These are phyloP conservation scores for Phascolomyces articulosus DNA, from an alignment of 371 early-diverging fungal species.

Conservation along the genomic window DNA sequence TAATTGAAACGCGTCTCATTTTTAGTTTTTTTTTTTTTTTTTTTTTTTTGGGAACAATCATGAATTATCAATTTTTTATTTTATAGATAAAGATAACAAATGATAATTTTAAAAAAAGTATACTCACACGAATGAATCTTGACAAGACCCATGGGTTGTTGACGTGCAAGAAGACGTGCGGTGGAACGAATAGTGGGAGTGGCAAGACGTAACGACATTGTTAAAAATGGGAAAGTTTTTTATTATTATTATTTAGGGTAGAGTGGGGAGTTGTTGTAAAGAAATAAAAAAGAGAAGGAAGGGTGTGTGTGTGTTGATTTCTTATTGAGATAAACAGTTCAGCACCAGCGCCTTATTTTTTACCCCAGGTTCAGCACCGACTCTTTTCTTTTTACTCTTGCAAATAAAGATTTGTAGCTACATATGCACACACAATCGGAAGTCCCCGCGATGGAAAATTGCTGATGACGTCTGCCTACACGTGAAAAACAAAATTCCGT, in stretches of 20 bases:
- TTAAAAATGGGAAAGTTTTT: neutral
- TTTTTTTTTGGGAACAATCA: neutral
- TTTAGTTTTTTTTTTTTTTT: no score
- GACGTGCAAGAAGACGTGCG: slow-evolving; percentile 37
- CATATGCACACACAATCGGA: neutral
- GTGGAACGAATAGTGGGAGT: slow-evolving; percentile 45
- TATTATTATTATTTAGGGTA: no score
- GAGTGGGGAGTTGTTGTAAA: slow-evolving; percentile 6
- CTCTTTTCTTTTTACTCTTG: neutral
- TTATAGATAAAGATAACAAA: neutral
- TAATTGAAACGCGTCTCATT: no score
- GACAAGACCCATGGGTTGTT: slow-evolving; percentile 53
- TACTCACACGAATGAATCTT: slow-evolving; percentile 55
- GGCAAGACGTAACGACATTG: slow-evolving; percentile 48
- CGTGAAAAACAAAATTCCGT: neutral
- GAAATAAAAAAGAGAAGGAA: slow-evolving; percentile 3
- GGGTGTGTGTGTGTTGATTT: neutral
- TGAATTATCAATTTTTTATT: neutral
- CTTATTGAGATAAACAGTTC: neutral
- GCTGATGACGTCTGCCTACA: slow-evolving; percentile 1
- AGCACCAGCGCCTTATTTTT: neutral
- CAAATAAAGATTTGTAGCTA: neutral
- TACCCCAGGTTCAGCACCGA: neutral
- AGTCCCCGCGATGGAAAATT: neutral
- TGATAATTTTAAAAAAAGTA: neutral